Conservation (phyloP, 208 protist genomes). For the Herpetomonas tarakana region DNA sequence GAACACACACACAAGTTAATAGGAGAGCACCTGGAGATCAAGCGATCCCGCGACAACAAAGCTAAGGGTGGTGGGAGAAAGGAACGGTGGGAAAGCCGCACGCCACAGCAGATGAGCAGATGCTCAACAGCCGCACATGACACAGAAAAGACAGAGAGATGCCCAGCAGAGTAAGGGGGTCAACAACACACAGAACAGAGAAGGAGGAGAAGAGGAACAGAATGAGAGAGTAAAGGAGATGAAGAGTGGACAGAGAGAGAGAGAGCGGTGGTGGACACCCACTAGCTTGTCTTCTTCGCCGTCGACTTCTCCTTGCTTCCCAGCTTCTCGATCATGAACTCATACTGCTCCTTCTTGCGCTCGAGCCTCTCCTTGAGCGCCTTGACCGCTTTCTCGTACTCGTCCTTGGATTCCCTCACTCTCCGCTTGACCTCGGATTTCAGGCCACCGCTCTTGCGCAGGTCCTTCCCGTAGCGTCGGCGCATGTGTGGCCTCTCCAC, state of each 20-base stretch:
- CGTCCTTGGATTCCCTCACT: conserved; percentile 29
- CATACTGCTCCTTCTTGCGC: conserved; percentile 27
- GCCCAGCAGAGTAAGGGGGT: neutral
- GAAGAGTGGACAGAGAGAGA: no score
- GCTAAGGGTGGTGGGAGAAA: no score
- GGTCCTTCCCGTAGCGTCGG: conserved; percentile 36
- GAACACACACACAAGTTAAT: no score
- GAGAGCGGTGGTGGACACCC: no score
- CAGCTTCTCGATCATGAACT: conserved; percentile 6
- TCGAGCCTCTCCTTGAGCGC: conserved; percentile 34
- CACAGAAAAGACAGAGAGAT: neutral
- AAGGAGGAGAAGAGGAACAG: conserved; percentile 4
- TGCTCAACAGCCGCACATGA: no score
- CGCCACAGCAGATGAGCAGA: no score
- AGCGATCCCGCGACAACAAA: no score
- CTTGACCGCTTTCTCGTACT: conserved; percentile 39
- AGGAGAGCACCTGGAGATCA: no score
- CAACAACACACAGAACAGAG: conserved; percentile 20
- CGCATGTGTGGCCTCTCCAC: conserved; percentile 83
- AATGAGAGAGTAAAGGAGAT: no score
- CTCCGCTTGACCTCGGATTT: conserved; percentile 41
- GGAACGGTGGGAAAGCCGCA: no score
- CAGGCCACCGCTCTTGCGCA: conserved; percentile 55
- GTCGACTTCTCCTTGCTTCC: neutral
- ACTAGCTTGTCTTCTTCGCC: neutral